These are phyloP conservation scores for Mycena latifolia DNA, from an alignment of 768 basidiomycete genomes.

Conservation along the genomic window DNA sequence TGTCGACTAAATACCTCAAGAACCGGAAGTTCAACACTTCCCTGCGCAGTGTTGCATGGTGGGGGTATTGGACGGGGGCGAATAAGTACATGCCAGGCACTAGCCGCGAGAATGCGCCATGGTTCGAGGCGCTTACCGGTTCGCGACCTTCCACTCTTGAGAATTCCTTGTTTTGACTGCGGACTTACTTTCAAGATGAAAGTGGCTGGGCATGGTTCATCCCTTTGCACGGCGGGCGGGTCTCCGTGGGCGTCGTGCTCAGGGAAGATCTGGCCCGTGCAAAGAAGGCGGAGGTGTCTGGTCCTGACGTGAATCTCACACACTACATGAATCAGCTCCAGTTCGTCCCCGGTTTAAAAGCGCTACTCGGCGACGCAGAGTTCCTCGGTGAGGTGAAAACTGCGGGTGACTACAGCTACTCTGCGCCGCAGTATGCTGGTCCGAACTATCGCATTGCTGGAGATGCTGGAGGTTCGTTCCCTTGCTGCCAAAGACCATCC, in stretches of 20 bases:
- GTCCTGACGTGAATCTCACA: too few species aligned
- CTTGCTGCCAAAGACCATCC: too few species aligned
- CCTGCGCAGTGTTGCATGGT: not conserved
- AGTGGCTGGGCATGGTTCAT: not conserved
- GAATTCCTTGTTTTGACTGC: too few species aligned
- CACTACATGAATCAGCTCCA: too few species aligned
- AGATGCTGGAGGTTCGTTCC: constrained; percentile 43
- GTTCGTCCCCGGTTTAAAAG: not conserved
- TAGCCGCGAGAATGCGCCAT: not conserved
- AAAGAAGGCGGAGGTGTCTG: too few species aligned
- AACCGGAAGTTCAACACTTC: not conserved
- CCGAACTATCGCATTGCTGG: constrained; percentile 47
- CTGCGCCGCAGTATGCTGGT: constrained; percentile 46
- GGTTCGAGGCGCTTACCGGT: not conserved
- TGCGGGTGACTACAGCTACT: constrained; percentile 53
- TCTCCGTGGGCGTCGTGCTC: not conserved
- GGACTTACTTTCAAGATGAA: not conserved
- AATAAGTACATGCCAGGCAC: not conserved
- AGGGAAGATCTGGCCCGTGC: too few species aligned
- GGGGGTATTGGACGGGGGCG: not conserved
- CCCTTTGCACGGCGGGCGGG: not conserved
- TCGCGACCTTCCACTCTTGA: too few species aligned
- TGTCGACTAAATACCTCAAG: not conserved
- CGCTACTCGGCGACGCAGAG: constrained; percentile 41
- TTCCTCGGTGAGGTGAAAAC: constrained; percentile 39